Evolutionary conservation across 75 land plant genomes (phyloP), one percentile per base, ranked within the genome.

Genomic region (Pinus taeda): DNA sequence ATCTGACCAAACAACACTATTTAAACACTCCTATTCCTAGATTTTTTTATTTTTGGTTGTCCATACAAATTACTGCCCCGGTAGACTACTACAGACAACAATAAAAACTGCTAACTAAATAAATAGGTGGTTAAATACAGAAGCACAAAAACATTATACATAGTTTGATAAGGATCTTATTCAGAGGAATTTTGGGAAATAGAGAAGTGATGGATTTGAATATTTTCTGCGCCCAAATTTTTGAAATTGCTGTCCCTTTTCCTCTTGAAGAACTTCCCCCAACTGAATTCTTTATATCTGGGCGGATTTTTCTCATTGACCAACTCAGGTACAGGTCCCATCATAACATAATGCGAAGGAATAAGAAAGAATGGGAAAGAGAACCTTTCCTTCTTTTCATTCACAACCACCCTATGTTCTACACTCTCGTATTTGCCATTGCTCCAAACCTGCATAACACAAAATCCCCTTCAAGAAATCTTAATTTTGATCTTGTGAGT

Each of bases 311-410:
- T 26, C 21, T 83, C 83, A 20, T 57, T 75, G 11, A 76, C 39
- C 62, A 90, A 78, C 83, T 86, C 88, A 2, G 82, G 80, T 74
- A 93, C 45, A 21, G 95, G 95, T 33, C 77, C 76, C 36, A 90
- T 84, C 60, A 78, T 75, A 0, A 81, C 77, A 67, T 74, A 64
- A 42, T 85, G 80, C 0, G 88, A 64, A 8, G 96, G 93, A 57
- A 80, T 83, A 81, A 93, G 82, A 76, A 93, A 93, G 80, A 87
- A 82, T 14, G 96, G 88, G 60, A 90, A 82, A 9, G 93, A 91
- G 49, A 85, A 81, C 29, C 93, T 80, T 8, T 85, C 86, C 77
- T 60, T 85, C 76, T 74, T 85, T 1, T 84, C 72, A 63, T 93
- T 93, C 74, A 90, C 93, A 71, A 77, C 84, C 42, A 39, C 42